Conservation (phyloP, 495 filamentous ascomycete genomes). For the Xeromyces bisporus region DNA sequence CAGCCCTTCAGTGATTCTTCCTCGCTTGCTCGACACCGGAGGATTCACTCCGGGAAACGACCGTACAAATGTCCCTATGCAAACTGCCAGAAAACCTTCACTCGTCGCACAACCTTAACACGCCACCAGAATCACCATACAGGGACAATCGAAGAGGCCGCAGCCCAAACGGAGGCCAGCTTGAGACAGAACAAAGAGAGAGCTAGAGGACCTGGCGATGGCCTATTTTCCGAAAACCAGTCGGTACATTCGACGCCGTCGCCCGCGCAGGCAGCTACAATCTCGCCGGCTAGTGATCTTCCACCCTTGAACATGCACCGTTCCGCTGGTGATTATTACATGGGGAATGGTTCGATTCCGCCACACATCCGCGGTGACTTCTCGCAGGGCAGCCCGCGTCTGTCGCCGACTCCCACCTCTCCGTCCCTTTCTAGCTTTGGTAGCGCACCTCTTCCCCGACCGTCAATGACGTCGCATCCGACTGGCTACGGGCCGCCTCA, state of each 20-base stretch:
- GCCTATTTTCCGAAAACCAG: slow-evolving; percentile 59
- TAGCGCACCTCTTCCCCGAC: slow-evolving; percentile 40
- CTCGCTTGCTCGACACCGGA: slow-evolving; percentile 79
- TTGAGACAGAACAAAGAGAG: slow-evolving; percentile 42
- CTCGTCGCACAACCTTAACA: slow-evolving; percentile 82
- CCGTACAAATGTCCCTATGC: slow-evolving; percentile 97
- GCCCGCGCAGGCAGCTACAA: slow-evolving; percentile 56
- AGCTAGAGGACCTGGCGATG: slow-evolving; percentile 52
- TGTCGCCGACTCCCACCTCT: slow-evolving; percentile 45
- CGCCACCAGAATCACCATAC: slow-evolving; percentile 93
- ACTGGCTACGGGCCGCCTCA: slow-evolving; percentile 63
- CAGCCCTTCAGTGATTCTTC: slow-evolving; percentile 99
- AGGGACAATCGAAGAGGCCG: slow-evolving; percentile 87
- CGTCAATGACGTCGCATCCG: slow-evolving; percentile 65
- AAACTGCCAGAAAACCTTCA: slow-evolving; percentile 98
- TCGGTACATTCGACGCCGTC: slow-evolving; percentile 83
- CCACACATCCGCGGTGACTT: slow-evolving; percentile 66
- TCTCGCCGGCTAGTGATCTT: slow-evolving; percentile 65
- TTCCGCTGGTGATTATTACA: slow-evolving; percentile 48
- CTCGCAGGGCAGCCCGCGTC: slow-evolving; percentile 54
- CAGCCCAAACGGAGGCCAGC: slow-evolving; percentile 70
- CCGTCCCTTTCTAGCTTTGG: slow-evolving; percentile 41
- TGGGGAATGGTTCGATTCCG: slow-evolving; percentile 54
- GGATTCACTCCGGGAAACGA: slow-evolving; percentile 89
- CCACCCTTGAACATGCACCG: slow-evolving; percentile 59